Percentiles rank a stretch among this genome's conserved stretches.
These are phyloP conservation scores for Corylus americana DNA, from an alignment of 306 rosid species.

Conservation along the genomic window DNA sequence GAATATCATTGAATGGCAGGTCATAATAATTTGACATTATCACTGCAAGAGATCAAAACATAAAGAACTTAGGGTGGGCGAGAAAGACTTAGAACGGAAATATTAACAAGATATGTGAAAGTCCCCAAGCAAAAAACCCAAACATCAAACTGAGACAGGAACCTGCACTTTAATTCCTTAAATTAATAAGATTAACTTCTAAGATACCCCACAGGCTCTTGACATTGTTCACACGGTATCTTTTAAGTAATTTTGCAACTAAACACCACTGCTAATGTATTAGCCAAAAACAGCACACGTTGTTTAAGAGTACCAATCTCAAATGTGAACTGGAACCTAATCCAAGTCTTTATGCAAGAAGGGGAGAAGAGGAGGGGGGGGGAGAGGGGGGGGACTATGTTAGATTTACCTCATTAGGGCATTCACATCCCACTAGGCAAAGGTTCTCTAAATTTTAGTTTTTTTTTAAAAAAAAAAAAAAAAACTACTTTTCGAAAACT, in stretches of 20 bases:
- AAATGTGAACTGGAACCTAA: not conserved
- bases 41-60: constrained; percentile 58
- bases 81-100: constrained; percentile 14
- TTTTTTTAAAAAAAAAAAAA: no score
- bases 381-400: no score
- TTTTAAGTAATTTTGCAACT: not conserved
- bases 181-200: not conserved
- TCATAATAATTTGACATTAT: constrained; percentile 91
- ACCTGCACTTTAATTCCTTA: not conserved
- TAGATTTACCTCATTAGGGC: no score
- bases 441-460: no score
- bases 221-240: not conserved
- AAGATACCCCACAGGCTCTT: not conserved
- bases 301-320: not conserved
- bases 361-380: not conserved
- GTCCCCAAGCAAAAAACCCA: constrained; percentile 18
- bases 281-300: not conserved
- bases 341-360: not conserved
- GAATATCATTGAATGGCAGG: constrained; percentile 93
- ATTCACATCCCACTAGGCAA: no score
- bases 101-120: not conserved
- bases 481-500: no score
- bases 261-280: not conserved
- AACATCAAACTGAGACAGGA: constrained; percentile 3
- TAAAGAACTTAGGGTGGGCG: constrained; percentile 26